Evolutionary conservation across 2,329 filamentous ascomycete genomes (phyloP).

Genomic region (Fusarium verrucosum): DNA sequence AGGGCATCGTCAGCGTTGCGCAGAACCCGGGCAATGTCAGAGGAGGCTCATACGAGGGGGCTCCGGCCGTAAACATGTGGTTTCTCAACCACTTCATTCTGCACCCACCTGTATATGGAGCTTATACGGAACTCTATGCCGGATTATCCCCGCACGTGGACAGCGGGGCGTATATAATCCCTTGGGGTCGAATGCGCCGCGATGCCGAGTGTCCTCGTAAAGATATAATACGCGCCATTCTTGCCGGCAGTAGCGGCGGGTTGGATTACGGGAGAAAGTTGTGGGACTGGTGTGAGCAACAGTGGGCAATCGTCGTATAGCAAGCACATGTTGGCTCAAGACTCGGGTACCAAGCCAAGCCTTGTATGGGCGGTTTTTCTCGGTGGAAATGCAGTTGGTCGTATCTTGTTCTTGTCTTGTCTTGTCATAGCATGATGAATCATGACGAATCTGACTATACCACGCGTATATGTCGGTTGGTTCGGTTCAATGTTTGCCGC

Average conservation of each 20-base stretch:
- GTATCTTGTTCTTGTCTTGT: background rate
- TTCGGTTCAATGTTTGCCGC: background rate
- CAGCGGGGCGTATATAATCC: constrained; percentile 44
- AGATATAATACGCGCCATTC: constrained; percentile 45
- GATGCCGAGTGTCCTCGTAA: constrained; percentile 34
- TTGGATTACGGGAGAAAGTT: constrained; percentile 39
- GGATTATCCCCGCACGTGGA: constrained; percentile 52
- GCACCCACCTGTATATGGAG: constrained; percentile 48
- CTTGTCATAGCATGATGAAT: background rate
- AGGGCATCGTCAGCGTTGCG: constrained; percentile 45
- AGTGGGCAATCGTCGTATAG: constrained; percentile 19
- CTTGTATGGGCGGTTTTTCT: background rate
- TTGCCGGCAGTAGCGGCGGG: constrained; percentile 40
- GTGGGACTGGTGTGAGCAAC: constrained; percentile 46
- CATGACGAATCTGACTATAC: constrained; percentile 3
- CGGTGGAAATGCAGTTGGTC: background rate
- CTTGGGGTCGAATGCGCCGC: constrained; percentile 43
- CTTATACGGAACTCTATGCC: constrained; percentile 54
- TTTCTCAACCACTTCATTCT: constrained; percentile 39
- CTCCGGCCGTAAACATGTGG: constrained; percentile 24
- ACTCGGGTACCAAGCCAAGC: constrained; percentile 16
- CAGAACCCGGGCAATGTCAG: constrained; percentile 51
- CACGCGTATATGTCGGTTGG: background rate
- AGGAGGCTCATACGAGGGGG: constrained; percentile 38
- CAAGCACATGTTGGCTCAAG: background rate